Base-by-base conservation (phyloP, 176 grass and related monocot genomes). In the Phragmites australis region DNA sequence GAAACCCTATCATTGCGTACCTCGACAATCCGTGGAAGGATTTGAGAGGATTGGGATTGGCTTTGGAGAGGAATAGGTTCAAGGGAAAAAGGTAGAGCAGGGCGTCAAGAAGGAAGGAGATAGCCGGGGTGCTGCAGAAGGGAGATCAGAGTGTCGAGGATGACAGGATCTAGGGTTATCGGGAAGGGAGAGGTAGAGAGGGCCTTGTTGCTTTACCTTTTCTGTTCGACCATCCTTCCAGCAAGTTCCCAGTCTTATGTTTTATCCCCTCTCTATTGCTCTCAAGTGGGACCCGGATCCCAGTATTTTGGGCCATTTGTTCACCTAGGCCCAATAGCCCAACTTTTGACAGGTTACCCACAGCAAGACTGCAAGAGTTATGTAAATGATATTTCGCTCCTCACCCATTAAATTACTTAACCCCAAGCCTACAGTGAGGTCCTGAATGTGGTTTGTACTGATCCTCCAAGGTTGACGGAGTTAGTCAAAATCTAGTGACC, bases 11-110 rank as follows among this genome's bases (percentile, higher is more conserved):
- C 5, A 3, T 9, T 21, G 18, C 57, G n/a, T 62, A 47, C 43
- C 25, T 77, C 42, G 14, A 48, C 26, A 34, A 34, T 77, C 57
- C 46, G 44, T 37, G 57, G 26, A 63, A 47, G 19, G 43, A 64
- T 77, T 63, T 77, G 27, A 13, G 39, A 29, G 54, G 40, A 60
- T 14, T 61, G 40, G 27, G 58, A 63, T 64, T 77, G 75, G 25
- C 47, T 32, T 34, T 10, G 6, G 41, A 30, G 16, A 5, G 26
- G 29, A 30, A 21, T 48, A 22, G 41, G 10, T 62, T 62, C 5
- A 32, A 57, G 7, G 16, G 27, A 29, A 32, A 17, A 62, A 1
- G 1, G 13, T 62, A 31, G 30, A 29, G 27, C 40, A 76, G 55
- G 2, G 23, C 40, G 9, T 18, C 16, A 1, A 12, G 5, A 76